Evolutionary conservation across 176 grass and related monocot species (phyloP).

Genomic region (Dendrocalamus sinicus): DNA sequence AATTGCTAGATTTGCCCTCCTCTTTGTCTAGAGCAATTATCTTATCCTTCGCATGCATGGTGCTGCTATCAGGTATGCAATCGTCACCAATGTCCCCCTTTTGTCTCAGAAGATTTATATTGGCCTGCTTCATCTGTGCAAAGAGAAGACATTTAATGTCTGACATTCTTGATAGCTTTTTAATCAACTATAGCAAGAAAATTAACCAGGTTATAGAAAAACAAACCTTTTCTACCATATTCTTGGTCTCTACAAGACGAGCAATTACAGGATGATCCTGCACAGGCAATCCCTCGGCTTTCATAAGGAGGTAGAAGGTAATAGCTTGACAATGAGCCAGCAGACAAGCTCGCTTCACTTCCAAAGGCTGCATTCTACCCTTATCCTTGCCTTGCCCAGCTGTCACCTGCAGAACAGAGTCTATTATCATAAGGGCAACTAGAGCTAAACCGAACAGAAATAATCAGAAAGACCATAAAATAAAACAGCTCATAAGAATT

Average conservation of each 20-base stretch:
- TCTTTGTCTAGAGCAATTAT: conserved; percentile 37
- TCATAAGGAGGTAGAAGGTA: conserved; percentile 95
- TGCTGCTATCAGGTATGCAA: conserved; percentile 11
- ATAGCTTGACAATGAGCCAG: conserved; percentile 86
- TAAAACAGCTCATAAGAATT: neutral
- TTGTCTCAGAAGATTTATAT: conserved; percentile 29
- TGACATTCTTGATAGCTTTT: conserved; percentile 11
- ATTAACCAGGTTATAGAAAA: conserved; percentile 6
- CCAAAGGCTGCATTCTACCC: conserved; percentile 56
- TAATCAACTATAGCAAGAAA: neutral
- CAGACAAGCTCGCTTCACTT: conserved; percentile 75
- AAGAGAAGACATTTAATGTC: conserved; percentile 18
- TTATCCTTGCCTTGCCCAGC: conserved; percentile 47
- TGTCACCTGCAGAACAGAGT: conserved; percentile 51
- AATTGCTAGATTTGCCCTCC: neutral
- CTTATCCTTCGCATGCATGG: conserved; percentile 13
- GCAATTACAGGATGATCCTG: conserved; percentile 92
- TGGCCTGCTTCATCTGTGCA: conserved; percentile 58
- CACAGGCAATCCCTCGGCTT: conserved; percentile 79
- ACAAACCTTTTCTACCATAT: conserved; percentile 78
- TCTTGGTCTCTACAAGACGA: conserved; percentile 86
- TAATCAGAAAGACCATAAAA: conserved; percentile 2
- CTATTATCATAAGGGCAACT: conserved; percentile 2
- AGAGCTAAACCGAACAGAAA: neutral
- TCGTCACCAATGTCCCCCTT: conserved; percentile 20